Conservation (phyloP, 495 filamentous ascomycete species). For the Talaromyces borbonicus region DNA sequence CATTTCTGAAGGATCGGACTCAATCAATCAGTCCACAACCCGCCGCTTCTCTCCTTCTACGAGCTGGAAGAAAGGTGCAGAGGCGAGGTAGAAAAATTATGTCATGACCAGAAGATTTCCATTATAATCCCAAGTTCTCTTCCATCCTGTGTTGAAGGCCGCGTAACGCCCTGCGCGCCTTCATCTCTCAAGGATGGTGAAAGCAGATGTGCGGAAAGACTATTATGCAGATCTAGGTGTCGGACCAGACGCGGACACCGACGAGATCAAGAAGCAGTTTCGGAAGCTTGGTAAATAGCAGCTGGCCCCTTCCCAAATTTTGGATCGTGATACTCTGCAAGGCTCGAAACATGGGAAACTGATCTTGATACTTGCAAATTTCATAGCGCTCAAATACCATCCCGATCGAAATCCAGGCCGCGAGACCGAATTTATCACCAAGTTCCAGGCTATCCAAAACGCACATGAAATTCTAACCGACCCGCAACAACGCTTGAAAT, state of each 20-base stretch:
- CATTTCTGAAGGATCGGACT: too few species aligned
- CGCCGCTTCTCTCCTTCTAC: too few species aligned
- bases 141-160: slow-evolving; percentile 3
- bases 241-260: slow-evolving; percentile 46
- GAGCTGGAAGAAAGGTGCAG: too few species aligned
- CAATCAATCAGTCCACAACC: too few species aligned
- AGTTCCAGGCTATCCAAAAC: slow-evolving; percentile 76
- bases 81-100: too few species aligned
- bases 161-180: background rate
- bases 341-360: too few species aligned
- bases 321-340: background rate
- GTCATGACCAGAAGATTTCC: slow-evolving; percentile 2
- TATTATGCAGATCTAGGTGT: slow-evolving; percentile 84
- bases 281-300: slow-evolving; percentile 63
- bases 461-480: slow-evolving; percentile 79
- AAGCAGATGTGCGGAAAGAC: slow-evolving; percentile 60
- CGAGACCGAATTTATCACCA: slow-evolving; percentile 65
- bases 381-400: slow-evolving; percentile 69
- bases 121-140: background rate
- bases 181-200: slow-evolving; percentile 54
- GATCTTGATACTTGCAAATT: slow-evolving; percentile 7
- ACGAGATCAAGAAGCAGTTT: slow-evolving; percentile 80
- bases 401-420: slow-evolving; percentile 82
- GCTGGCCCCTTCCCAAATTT: background rate
- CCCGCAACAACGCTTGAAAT: slow-evolving; percentile 53